Evolutionary conservation across 768 basidiomycete species (phyloP), one percentile per base, ranked within the genome.

Genomic region (Neoboletus magnificus): DNA sequence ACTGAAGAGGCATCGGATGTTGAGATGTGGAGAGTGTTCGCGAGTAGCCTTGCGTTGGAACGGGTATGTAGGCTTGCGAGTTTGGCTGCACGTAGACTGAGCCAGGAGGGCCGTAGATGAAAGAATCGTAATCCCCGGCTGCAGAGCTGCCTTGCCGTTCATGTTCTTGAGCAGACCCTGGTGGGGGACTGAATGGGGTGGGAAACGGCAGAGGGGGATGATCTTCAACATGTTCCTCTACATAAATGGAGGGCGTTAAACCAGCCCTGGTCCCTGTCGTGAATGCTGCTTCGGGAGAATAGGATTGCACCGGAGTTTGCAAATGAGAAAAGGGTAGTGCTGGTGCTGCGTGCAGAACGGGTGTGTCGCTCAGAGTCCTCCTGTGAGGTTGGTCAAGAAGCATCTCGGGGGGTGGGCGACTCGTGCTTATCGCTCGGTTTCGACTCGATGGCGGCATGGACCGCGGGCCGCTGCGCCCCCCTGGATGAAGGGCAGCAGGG

Each of bases 401-500:
- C n/a, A 30, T 22, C 23, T 61, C 64, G 1, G 54, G 56, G 27
- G 57, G 45, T 45, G 36, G 48, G 25, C 27, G 62, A 37, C 43
- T 58, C 30, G 18, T 46, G 55, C 53, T 59, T 30, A 44, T 54
- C 40, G 47, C 51, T 29, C 49, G 39, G 32, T 51, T 47, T 45
- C 63, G 61, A 50, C 45, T 63, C 45, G 46, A 65, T 45, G 51
- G 49, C 10, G 22, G 68, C 43, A 46, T 50, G 36, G 69, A 52
- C 55, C 69, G 55, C 13, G 58, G 56, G 33, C 64, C 57, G 22
- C 48, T 46, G 37, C 63, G 58, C 11, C 66, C 62, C 50, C 76
- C 72, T 16, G 81, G 75, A 35, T 77, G 78, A n/a, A 82, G 72
- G 32, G 75, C 67, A 1, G 73, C 64, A 10, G 82, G 79, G 13